These are phyloP conservation scores for Amanita muscaria DNA, from an alignment of 768 basidiomycete genomes.

Conservation along the genomic window DNA sequence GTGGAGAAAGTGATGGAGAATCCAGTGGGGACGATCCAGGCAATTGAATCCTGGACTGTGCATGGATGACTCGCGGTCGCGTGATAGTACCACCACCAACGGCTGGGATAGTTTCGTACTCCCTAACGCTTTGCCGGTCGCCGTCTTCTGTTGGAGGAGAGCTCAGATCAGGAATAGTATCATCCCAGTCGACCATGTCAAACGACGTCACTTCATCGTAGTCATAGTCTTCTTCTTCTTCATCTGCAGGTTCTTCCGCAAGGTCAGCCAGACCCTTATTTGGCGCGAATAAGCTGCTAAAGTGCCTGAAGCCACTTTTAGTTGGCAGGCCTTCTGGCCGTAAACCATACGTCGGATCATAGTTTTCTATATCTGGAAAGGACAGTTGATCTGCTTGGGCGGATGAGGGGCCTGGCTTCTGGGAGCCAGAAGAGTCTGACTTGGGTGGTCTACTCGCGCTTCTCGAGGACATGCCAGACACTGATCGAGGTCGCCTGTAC, in stretches of 20 bases:
- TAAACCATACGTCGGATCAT: constrained; percentile 93
- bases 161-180: constrained; percentile 37
- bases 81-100: constrained; percentile 86
- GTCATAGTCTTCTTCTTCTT: constrained; percentile 23
- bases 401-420: constrained; percentile 16
- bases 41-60: constrained; percentile 67
- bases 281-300: constrained; percentile 62
- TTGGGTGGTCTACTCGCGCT: constrained; percentile 22
- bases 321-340: constrained; percentile 85
- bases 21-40: constrained; percentile 19
- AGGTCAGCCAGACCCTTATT: constrained; percentile 72
- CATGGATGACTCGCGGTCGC: constrained; percentile 77
- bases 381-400: constrained; percentile 23
- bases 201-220: constrained; percentile 38
- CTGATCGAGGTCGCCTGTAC: constrained; percentile 28
- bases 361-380: constrained; percentile 60
- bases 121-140: constrained; percentile 36
- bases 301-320: constrained; percentile 74
- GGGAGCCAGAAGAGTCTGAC: constrained; percentile 13
- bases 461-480: constrained; percentile 34
- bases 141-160: constrained; percentile 34
- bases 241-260: constrained; percentile 49
- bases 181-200: constrained; percentile 67
- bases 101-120: constrained; percentile 86
- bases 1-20: constrained; percentile 14